Percentiles rank a stretch among this genome's conserved stretches.
These are phyloP conservation scores for Hypomyces rosellus DNA, from an alignment of 2,329 filamentous ascomycete genomes.

Conservation along the genomic window DNA sequence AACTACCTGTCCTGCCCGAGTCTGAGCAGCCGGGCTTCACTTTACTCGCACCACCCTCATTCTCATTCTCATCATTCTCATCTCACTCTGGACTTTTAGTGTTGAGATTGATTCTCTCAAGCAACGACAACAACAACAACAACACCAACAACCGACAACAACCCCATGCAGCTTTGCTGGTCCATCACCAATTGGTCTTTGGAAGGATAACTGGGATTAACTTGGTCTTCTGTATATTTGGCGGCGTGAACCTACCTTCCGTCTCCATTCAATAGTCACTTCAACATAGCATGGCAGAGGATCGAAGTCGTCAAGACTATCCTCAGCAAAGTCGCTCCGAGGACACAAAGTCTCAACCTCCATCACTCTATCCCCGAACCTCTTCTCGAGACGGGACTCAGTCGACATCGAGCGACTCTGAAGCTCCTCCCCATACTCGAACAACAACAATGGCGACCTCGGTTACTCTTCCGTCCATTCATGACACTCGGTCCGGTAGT, in stretches of 20 bases:
- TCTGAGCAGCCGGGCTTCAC: too few species aligned
- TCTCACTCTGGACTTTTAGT: too few species aligned
- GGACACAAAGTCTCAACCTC: slow-evolving; percentile 37
- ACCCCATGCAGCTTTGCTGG: slow-evolving; percentile 6
- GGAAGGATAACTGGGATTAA: slow-evolving; percentile 10
- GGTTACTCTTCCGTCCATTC: slow-evolving; percentile 45
- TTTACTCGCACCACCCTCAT: too few species aligned
- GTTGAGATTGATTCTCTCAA: too few species aligned
- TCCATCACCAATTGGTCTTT: slow-evolving; percentile 3
- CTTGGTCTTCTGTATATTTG: slow-evolving; percentile 13
- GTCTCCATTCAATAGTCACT: not conserved
- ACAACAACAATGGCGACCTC: slow-evolving; percentile 35
- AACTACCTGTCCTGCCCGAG: too few species aligned
- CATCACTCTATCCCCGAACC: slow-evolving; percentile 29
- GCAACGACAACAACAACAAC: too few species aligned
- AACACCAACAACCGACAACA: too few species aligned
- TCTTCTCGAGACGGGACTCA: slow-evolving; percentile 34
- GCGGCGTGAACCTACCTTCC: not conserved
- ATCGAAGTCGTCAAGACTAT: slow-evolving; percentile 32
- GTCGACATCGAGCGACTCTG: slow-evolving; percentile 14
- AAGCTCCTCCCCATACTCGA: slow-evolving; percentile 12
- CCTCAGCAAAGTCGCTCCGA: slow-evolving; percentile 30
- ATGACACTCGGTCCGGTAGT: slow-evolving; percentile 35
- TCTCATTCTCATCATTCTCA: too few species aligned
- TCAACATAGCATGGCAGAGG: slow-evolving; percentile 34